phyloP scores from a whole-genome alignment of 805 yeast genomes.

The Candida hungchunana region DNA sequence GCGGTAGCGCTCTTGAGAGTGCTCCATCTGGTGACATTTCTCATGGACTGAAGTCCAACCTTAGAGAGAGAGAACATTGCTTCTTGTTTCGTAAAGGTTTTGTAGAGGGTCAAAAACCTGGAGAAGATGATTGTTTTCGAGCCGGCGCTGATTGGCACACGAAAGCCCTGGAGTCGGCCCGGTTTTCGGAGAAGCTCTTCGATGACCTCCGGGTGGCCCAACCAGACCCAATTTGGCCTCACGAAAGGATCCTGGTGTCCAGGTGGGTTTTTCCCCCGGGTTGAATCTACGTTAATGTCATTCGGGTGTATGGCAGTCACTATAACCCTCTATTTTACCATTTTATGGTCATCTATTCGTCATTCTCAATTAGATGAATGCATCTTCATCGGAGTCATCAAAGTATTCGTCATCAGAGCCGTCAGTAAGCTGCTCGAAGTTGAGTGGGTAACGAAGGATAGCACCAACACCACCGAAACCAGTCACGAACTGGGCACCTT shows the following conservation, averaged over 20 bases:
- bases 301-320: not conserved
- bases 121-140: slow-evolving; percentile 15
- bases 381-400: slow-evolving; percentile 45
- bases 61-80: slow-evolving; percentile 10
- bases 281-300: too few relatives aligned
- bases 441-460: slow-evolving; percentile 89
- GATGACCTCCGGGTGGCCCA: slow-evolving; percentile 9
- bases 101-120: slow-evolving; percentile 1
- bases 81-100: not conserved
- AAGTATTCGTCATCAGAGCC: slow-evolving; percentile 90
- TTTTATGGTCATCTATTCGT: too few relatives aligned
- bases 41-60: slow-evolving; percentile 11
- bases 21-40: slow-evolving; percentile 7
- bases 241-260: not conserved
- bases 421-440: slow-evolving; percentile 90
- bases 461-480: slow-evolving; percentile 99
- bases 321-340: not conserved
- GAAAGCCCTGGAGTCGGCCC: slow-evolving; percentile 7
- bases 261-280: too few relatives aligned
- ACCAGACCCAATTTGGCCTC: too few relatives aligned
- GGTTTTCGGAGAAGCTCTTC: slow-evolving; percentile 12
- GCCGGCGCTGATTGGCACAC: slow-evolving; percentile 13
- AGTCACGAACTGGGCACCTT: slow-evolving; percentile 96
- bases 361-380: slow-evolving; percentile 15
- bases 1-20: slow-evolving; percentile 6